Percentiles rank a stretch among this genome's conserved stretches.
Evolutionary conservation across 2,329 filamentous ascomycete species (phyloP).

Genomic region (Xylariaceae sp.): DNA sequence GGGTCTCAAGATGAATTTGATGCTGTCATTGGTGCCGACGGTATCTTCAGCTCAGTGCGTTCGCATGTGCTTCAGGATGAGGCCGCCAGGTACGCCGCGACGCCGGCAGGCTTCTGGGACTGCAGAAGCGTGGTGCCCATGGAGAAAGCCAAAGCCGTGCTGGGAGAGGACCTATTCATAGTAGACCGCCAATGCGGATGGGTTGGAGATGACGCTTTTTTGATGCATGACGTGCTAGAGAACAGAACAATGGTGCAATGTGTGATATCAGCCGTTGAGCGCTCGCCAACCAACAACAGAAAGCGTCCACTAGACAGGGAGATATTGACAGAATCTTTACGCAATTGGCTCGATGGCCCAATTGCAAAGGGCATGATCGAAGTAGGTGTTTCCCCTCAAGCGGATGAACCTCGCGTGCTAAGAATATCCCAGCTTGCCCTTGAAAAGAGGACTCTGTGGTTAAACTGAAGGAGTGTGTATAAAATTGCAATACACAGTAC

Average conservation of each 20-base stretch:
- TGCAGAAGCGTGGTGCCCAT: slow-evolving; percentile 7
- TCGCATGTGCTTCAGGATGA: slow-evolving; percentile 11
- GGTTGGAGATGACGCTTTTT: slow-evolving; percentile 18
- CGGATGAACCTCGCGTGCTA: too few relatives aligned
- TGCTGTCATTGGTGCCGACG: slow-evolving; percentile 23
- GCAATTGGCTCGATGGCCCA: slow-evolving; percentile 15
- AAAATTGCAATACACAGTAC: too few relatives aligned
- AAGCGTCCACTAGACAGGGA: slow-evolving; percentile 10
- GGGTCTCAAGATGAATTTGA: slow-evolving; percentile 9
- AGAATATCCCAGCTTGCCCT: too few relatives aligned
- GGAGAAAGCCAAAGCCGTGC: background rate
- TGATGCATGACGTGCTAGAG: slow-evolving; percentile 23
- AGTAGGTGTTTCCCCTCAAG: too few relatives aligned
- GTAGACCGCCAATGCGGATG: slow-evolving; percentile 18
- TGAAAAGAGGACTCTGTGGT: too few relatives aligned
- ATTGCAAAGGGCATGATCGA: slow-evolving; percentile 22
- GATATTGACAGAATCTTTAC: slow-evolving; percentile 1
- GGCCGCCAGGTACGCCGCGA: background rate
- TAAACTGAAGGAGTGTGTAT: too few relatives aligned
- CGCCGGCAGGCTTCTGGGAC: slow-evolving; percentile 16
- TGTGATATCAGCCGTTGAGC: slow-evolving; percentile 21
- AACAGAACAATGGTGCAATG: slow-evolving; percentile 22
- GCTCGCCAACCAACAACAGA: slow-evolving; percentile 5
- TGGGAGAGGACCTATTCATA: slow-evolving; percentile 20
- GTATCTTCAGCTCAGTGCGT: slow-evolving; percentile 20